Evolutionary conservation across 192 early-diverging fungal genomes (phyloP).

Genomic region (Lobosporangium transversale): DNA sequence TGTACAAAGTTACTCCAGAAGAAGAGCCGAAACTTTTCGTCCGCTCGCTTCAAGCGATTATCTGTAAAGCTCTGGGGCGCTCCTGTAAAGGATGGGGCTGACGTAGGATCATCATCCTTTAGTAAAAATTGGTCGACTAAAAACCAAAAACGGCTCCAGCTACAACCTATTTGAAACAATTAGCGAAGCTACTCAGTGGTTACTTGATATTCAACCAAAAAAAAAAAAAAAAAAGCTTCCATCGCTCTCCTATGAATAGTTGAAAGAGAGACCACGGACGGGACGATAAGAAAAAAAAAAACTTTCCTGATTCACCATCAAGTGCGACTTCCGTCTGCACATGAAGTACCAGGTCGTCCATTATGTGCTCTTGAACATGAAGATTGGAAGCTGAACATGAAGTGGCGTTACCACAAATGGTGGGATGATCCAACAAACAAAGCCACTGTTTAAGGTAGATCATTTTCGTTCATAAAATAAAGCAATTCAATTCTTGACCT

Average conservation of each 20-base stretch:
- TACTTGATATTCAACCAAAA: too few species aligned
- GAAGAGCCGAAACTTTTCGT: slow-evolving; percentile 38
- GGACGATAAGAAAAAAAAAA: too few species aligned
- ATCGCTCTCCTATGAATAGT: not conserved
- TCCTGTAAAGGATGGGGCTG: not conserved
- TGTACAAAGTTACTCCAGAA: slow-evolving; percentile 48
- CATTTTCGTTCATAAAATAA: too few species aligned
- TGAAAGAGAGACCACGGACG: too few species aligned
- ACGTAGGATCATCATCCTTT: not conserved
- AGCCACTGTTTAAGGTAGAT: too few species aligned
- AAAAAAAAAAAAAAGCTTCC: not conserved
- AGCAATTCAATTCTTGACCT: too few species aligned
- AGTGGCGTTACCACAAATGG: too few species aligned
- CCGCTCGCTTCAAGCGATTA: not conserved
- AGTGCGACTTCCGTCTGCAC: slow-evolving; percentile 67
- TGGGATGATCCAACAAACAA: too few species aligned
- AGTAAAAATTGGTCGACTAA: slow-evolving; percentile 36
- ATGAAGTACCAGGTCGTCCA: slow-evolving; percentile 64
- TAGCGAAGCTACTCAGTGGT: not conserved
- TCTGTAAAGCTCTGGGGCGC: not conserved
- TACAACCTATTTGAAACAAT: slow-evolving; percentile 16
- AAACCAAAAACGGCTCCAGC: slow-evolving; percentile 47
- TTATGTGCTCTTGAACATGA: slow-evolving; percentile 7
- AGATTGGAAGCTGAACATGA: not conserved
- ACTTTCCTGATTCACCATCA: slow-evolving; percentile 63